Evolutionary conservation across 805 yeast species (phyloP), one percentile per base, ranked within the genome.

Genomic region (Candida coquimbonensis): DNA sequence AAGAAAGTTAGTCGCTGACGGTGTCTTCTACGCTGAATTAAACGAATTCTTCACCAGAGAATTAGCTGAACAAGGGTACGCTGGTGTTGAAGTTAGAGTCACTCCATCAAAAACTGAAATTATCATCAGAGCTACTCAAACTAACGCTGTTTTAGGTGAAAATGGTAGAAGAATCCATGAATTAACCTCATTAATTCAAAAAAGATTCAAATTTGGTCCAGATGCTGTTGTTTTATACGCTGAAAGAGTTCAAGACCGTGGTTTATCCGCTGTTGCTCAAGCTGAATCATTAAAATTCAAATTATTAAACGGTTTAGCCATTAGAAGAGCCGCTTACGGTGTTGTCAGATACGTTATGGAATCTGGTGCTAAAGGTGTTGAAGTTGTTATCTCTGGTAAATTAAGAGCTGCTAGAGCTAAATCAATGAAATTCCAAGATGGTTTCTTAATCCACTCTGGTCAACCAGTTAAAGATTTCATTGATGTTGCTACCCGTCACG

Each of bases 391-490:
- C 70, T 89, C 97, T 64, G 99, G 99, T 84, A 93, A 93, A 80
- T 85, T 95, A 74, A 88, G 97, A 81, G 99, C 96, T 77, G 99
- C 98, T 68, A 89, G 99, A 83, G 99, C 99, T 68, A 93, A 93
- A 87, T 83, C 97, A 68, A 95, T 93, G 96, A 93, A 93, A 80
- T 93, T 91, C 84, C 85, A 93, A 72, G 98, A 91, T 73, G 99
- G 99, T 82, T 93, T 93, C 96, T 87, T 93, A 93, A 93, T 93
- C 83, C 99, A 93, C 93, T 89, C 97, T 68, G 99, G 99, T 87
- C 99, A 93, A 81, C 99, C 99, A 78, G 93, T 91, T 74, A 83
- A 79, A 64, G 99, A 93, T 72, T 93, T 93, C 85, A 93, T 93
- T 70, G 99, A 93, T 77, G 77, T 82, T 70, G 99, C 99, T 65